Evolutionary conservation across 345 rosid species (phyloP).

Genomic region (Adansonia digitata): DNA sequence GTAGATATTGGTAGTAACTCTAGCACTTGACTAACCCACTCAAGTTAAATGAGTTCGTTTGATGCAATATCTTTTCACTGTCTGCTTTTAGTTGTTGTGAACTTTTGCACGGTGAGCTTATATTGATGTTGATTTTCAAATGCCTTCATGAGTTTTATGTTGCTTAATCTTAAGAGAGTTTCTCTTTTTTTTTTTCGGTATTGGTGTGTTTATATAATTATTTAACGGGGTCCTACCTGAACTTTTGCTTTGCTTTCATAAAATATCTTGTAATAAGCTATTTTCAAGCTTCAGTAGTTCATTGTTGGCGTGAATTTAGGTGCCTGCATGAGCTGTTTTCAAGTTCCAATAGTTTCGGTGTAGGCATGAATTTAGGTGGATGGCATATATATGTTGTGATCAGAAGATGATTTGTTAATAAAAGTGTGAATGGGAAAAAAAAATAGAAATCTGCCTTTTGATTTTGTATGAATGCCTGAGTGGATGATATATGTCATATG

Average conservation of each 20-base stretch:
- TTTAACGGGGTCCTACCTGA: neutral
- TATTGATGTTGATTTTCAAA: neutral
- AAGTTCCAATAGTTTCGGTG: neutral
- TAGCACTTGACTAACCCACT: no score
- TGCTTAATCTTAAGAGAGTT: neutral
- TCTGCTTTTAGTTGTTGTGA: neutral
- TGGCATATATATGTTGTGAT: neutral
- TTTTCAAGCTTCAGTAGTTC: neutral
- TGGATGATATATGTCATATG: neutral
- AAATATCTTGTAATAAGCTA: neutral
- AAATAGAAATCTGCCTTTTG: neutral
- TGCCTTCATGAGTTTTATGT: neutral
- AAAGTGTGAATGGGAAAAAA: neutral
- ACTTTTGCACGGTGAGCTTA: neutral
- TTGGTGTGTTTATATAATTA: neutral
- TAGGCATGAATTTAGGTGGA: neutral
- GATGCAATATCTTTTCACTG: neutral
- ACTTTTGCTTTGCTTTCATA: neutral
- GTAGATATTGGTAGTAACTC: neutral
- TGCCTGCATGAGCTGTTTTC: neutral
- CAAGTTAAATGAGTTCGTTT: neutral
- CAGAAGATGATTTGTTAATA: neutral
- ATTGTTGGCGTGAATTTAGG: neutral
- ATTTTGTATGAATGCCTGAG: neutral
- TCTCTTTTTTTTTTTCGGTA: neutral